These are phyloP conservation scores for Pythium chondricola DNA, from an alignment of 352 stramenopile species.

Conservation along the genomic window DNA sequence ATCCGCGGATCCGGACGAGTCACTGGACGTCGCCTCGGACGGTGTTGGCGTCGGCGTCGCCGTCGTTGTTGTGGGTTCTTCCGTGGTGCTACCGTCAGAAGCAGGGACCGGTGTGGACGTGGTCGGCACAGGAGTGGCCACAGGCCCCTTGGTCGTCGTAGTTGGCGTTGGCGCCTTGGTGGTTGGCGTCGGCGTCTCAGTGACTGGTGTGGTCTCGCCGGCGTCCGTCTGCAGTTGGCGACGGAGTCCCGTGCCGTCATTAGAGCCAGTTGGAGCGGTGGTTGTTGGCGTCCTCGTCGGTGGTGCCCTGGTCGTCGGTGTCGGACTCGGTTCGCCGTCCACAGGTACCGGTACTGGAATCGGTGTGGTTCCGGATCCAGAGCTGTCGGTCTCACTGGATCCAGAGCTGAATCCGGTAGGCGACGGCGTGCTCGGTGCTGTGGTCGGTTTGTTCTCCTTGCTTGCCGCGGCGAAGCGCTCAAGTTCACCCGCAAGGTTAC, in stretches of 20 bases:
- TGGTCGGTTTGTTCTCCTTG: constrained; percentile 6
- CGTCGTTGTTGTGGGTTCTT: not conserved
- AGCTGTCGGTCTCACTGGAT: not conserved
- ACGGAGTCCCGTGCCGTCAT: not conserved
- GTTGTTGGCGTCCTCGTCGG: not conserved
- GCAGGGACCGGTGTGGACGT: constrained; percentile 3
- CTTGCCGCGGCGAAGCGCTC: constrained; percentile 4
- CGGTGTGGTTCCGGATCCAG: not conserved
- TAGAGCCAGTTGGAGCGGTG: constrained; percentile 1
- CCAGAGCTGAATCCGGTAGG: constrained; percentile 1
- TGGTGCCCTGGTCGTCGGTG: not conserved
- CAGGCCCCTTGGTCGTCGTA: constrained; percentile 21
- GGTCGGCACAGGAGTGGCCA: constrained; percentile 11
- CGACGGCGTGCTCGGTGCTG: not conserved
- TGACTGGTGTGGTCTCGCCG: not conserved
- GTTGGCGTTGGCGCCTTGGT: not conserved
- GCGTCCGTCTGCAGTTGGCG: constrained; percentile 8
- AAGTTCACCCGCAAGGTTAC: constrained; percentile 19
- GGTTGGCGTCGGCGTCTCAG: constrained; percentile 6
- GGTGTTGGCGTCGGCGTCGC: constrained; percentile 1
- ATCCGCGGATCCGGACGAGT: not conserved
- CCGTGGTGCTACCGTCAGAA: constrained; percentile 4
- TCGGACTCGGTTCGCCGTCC: not conserved
- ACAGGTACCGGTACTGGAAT: not conserved
- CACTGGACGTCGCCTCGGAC: not conserved